These are phyloP conservation scores for Fusarium sp. DNA, from an alignment of 2,329 filamentous ascomycete genomes.

Conservation along the genomic window DNA sequence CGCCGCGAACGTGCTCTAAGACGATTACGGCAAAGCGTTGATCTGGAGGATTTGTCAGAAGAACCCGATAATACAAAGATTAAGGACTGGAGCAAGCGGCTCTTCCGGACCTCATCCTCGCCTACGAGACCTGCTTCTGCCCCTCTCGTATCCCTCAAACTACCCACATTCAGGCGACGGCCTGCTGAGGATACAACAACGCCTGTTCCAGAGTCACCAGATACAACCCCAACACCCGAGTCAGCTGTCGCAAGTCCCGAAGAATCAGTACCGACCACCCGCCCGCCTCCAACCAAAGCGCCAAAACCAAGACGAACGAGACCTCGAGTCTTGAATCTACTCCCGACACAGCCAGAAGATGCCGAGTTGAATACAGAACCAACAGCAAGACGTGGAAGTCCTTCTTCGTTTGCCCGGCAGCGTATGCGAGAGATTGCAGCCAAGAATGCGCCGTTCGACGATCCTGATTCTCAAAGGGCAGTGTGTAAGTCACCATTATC, in stretches of 20 bases:
- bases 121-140: conserved; percentile 33
- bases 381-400: conserved; percentile 52
- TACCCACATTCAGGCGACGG: conserved; percentile 30
- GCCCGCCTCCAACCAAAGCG: conserved; percentile 32
- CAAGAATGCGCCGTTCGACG: conserved; percentile 57
- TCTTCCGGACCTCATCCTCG: conserved; percentile 48
- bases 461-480: conserved; percentile 54
- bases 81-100: conserved; percentile 51
- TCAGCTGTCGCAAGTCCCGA: conserved; percentile 21
- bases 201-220: conserved; percentile 3
- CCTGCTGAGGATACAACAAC: conserved; percentile 17
- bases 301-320: conserved; percentile 44
- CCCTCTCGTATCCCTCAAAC: conserved; percentile 44
- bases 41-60: conserved; percentile 54
- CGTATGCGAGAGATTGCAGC: conserved; percentile 58
- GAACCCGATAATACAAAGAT: conserved; percentile 50
- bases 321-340: conserved; percentile 48
- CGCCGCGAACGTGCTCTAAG: conserved; percentile 79
- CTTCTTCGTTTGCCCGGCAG: conserved; percentile 57
- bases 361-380: conserved; percentile 46
- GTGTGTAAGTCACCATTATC: conserved; percentile 50
- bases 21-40: conserved; percentile 65
- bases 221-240: conserved; percentile 10
- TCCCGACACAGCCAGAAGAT: conserved; percentile 54
- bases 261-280: conserved; percentile 23